Base-by-base conservation (phyloP, 2,329 filamentous ascomycete species). In the Trichophyton benhamiae region DNA sequence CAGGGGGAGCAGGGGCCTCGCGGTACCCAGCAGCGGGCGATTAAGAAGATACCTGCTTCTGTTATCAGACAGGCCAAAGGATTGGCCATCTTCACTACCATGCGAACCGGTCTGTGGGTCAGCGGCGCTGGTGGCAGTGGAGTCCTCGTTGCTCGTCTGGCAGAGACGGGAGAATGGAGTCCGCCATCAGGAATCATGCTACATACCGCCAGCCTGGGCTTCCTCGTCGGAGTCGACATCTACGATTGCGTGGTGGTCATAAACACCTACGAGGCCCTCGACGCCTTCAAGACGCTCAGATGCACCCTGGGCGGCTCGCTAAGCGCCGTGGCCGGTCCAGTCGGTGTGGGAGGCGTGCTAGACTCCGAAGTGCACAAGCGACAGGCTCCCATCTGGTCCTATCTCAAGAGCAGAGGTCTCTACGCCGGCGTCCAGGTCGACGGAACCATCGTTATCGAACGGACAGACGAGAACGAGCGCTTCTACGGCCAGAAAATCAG, bases 221-320 rank as follows among this genome's bases (percentile, higher is more conserved):
- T 97, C 70, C 82, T 96, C 60, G 86, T 91, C 4, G 92, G 91
- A 1, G 87, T 96, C 46, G 92, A 97, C 71, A 91, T 96, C 36
- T 97, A 96, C 78, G 92, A 97, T 72, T 96, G 91, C 70, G 88
- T 97, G 13, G 82, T 96, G 7, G 88, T 96, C 41, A 91, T 96
- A 71, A 96, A 95, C 76, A 91, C 88, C 52, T 84, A 88, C 53
- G 82, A 89, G 61, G 90, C 91, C 5, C 78, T 97, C 55, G 88
- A 96, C 66, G 84, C 88, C 0, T 95, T 96, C 70, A 90, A 88
- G 41, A 86, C 85, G 62, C 78, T 92, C 2, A 83, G 87, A 60
- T 85, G 90, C 61, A 94, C 88, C 0, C 77, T 97, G 1, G 91
- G 91, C 4, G 86, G 87, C 53, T 90, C 96, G 71, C 82, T 95